Conservation (phyloP, 129 eudicot genomes). For the Helichrysum umbraculigerum region DNA sequence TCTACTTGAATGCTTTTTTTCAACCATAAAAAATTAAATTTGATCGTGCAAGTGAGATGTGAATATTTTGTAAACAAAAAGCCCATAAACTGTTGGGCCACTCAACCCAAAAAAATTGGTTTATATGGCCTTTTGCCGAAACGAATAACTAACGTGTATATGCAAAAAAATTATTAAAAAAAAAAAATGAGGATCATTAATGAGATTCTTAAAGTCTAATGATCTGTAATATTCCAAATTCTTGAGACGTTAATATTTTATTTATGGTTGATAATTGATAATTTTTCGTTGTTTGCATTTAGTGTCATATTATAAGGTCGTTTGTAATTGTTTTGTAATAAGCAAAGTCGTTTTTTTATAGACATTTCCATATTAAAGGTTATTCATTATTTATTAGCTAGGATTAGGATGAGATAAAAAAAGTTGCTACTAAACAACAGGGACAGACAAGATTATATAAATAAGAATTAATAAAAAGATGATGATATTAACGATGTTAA, state of each 20-base stretch:
- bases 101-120: not conserved
- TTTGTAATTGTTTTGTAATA: not conserved
- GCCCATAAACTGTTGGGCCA: constrained; percentile 6
- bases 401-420: not conserved
- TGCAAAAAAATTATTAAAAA: no score
- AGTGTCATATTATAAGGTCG: not conserved
- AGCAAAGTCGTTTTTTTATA: no score
- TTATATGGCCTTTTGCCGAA: not conserved
- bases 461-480: not conserved
- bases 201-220: not conserved
- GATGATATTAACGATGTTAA: not conserved
- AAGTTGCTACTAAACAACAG: not conserved
- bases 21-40: not conserved
- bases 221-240: constrained; percentile 1
- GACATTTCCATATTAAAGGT: not conserved
- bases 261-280: no score
- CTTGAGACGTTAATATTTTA: not conserved
- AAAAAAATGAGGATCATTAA: not conserved
- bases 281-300: no score
- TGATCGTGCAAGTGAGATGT: not conserved
- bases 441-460: not conserved
- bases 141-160: not conserved
- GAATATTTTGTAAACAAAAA: not conserved
- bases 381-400: no score
- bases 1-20: not conserved